A percentile compares a stretch with the other conserved stretches of the same genome.
Evolutionary conservation across 176 grass and related monocot genomes (phyloP).

Genomic region (Oryza glumipatula): DNA sequence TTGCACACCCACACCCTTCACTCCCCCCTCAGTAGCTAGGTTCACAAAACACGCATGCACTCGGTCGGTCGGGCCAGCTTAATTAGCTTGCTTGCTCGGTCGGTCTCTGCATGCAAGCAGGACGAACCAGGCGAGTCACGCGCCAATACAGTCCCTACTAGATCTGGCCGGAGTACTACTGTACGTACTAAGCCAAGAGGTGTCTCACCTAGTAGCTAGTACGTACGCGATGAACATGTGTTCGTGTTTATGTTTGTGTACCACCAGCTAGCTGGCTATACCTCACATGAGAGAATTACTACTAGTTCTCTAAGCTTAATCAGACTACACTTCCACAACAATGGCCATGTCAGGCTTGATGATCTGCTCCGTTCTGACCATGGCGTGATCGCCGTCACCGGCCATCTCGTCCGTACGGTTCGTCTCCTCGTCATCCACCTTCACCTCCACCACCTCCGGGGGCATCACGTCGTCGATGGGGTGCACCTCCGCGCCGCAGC

Average conservation of each 20-base stretch:
- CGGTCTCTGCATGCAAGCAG: neutral
- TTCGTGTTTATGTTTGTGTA: neutral
- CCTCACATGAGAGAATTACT: neutral
- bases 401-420: neutral
- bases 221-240: neutral
- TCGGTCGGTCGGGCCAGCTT: constrained; percentile 6
- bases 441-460: neutral
- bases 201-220: neutral
- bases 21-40: neutral
- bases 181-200: neutral
- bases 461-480: constrained; percentile 51
- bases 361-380: neutral
- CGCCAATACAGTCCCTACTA: constrained; percentile 26
- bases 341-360: constrained; percentile 43
- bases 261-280: neutral
- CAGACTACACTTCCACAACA: constrained; percentile 19
- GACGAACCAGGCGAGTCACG: neutral
- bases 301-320: neutral
- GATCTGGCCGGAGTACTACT: neutral
- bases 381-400: neutral
- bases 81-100: neutral
- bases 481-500: constrained; percentile 62
- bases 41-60: neutral
- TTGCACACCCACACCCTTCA: neutral
- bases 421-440: neutral